phyloP scores from a whole-genome alignment of 192 early-diverging fungal species.

The Entomortierella beljakovae region DNA sequence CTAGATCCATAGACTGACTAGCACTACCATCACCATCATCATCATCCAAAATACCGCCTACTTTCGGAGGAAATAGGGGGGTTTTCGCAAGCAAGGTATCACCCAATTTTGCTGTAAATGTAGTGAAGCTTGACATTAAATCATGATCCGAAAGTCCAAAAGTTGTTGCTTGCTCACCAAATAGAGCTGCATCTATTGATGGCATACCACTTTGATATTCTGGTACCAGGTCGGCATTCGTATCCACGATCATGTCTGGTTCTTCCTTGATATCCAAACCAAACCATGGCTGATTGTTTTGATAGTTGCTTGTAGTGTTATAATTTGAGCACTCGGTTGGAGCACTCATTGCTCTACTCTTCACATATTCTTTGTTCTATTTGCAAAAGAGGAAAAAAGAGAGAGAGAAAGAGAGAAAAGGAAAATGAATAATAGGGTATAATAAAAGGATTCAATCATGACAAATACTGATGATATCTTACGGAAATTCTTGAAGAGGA shows the following conservation, averaged over 20 bases:
- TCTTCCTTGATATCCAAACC: slow-evolving; percentile 4
- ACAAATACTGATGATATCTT: too few relatives aligned
- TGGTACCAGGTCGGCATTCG: background rate
- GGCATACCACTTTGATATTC: background rate
- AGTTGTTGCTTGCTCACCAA: slow-evolving; percentile 6
- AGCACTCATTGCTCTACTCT: slow-evolving; percentile 7
- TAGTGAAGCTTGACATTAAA: slow-evolving; percentile 41
- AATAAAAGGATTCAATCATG: too few relatives aligned
- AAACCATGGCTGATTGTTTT: background rate
- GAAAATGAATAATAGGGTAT: background rate
- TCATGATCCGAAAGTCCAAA: slow-evolving; percentile 47
- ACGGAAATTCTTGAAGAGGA: too few relatives aligned
- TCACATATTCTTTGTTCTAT: slow-evolving; percentile 1
- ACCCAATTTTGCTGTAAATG: slow-evolving; percentile 23
- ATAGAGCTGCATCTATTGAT: background rate
- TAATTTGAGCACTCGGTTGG: background rate
- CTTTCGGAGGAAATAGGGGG: background rate
- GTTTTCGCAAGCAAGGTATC: slow-evolving; percentile 21
- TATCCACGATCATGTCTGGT: slow-evolving; percentile 8
- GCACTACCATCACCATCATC: background rate
- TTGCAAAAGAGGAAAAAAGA: background rate
- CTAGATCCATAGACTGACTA: background rate
- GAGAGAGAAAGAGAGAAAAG: background rate
- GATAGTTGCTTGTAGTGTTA: background rate
- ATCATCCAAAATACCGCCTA: background rate